Evolutionary conservation across 2,329 filamentous ascomycete species (phyloP), one percentile per base, ranked within the genome.

Genomic region (Thermomyces lanuginosus): DNA sequence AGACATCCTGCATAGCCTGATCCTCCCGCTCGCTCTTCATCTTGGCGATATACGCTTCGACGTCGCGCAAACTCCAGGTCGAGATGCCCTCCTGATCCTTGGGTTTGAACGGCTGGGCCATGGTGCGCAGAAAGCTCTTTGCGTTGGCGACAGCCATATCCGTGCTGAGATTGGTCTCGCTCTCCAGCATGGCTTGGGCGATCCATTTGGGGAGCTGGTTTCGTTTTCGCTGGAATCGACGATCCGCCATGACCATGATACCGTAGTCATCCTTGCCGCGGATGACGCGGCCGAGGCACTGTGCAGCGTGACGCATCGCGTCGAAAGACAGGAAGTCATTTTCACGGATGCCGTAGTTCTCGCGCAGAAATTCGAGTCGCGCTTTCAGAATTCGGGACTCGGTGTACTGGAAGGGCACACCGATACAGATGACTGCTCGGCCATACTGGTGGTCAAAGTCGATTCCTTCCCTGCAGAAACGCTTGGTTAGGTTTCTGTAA

Each of bases 391-490:
- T 98, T 16, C 89, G 74, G 0, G 84, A 95, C 50, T 98, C 89
- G 2, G 91, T 98, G 58, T 98, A 98, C 54, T 98, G 89, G 57
- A 95, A 98, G 0, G 89, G 89, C 1, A 95, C 86, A 21, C 89
- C 89, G 39, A 98, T 93, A 47, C 84, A 93, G 25, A 98, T 51
- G 55, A 98, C 91, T 8, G 86, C 89, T 29, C 89, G 77, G 20
- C 89, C 89, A 50, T 93, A 98, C 45, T 98, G 89, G 46, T 98
- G 89, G 51, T 98, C 89, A 44, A 98, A 98, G 70, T 98, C 89
- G 40, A 98, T 95, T 24, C 91, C 91, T 52, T 98, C 89, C n/a
- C n/a, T n/a, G n/a, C n/a, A n/a, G n/a, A n/a, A n/a, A n/a, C n/a
- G n/a, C n/a, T n/a, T n/a, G n/a, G n/a, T n/a, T n/a, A n/a, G n/a